Base-by-base conservation (phyloP, 2,329 filamentous ascomycete species). In the Monilinia fructigena region DNA sequence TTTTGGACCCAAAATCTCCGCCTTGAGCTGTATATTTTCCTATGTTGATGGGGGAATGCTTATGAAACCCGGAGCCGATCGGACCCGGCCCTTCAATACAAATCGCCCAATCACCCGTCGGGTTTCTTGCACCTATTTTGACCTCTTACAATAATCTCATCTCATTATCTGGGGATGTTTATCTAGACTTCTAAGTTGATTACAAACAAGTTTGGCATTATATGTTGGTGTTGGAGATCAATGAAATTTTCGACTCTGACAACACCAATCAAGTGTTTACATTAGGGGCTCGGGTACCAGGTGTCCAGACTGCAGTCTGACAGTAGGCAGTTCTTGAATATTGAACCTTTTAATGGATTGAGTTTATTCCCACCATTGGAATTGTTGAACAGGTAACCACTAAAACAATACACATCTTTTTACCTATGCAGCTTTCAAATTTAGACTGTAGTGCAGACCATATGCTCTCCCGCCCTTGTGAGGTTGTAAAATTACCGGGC, bases 11-110 rank as follows among this genome's bases (percentile, higher is more conserved):
- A 55, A 55, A 50, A 16, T 0, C 11, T 18, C 3, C 16, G 48
- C 12, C 45, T 38, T 26, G 28, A 61, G 45, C 45, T 26, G 45
- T 61, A 38, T 50, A 50, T 40, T 47, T 10, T 20, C 2, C 28
- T 61, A n/a, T 61, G 7, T 50, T 61, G 12, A 20, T 61, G 1
- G 18, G 12, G 14, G 31, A 14, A 50, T 60, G 45, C n/a, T 50
- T 26, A 38, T 50, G 47, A 2, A 20, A 26, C 16, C 2, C 58
- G 58, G 58, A 61, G 14, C 58, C 58, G 58, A 23, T 61, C 58
- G 58, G 58, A 52, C 20, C 58, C 58, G 58, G n/a, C n/a, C 23
- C 8, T 26, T 61, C 16, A 31, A 28, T 20, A 8, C 23, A 16
- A 60, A 11, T 38, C 2, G 38, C 38, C 45, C 45, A 60, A 60